A percentile compares a stretch with the other conserved stretches of the same genome.
Conservation (phyloP, 768 basidiomycete genomes). For the Cystobasidium ongulense region DNA sequence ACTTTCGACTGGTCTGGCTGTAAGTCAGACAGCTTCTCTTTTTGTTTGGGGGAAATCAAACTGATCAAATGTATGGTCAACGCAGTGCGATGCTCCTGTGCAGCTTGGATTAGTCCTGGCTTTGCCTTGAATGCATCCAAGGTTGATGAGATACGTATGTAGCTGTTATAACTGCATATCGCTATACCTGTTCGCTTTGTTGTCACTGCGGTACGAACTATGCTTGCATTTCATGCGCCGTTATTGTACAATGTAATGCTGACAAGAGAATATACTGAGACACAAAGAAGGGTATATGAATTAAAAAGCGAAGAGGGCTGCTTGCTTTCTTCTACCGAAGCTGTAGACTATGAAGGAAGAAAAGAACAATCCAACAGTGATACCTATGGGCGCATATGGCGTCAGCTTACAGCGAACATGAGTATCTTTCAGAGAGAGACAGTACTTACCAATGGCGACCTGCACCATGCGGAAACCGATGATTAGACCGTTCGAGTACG, state of each 20-base stretch:
- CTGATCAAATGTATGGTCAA: neutral
- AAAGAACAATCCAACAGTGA: constrained; percentile 39
- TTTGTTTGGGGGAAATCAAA: too few species aligned
- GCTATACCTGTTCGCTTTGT: neutral
- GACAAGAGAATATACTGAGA: neutral
- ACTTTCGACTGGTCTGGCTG: constrained; percentile 92
- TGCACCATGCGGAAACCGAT: constrained; percentile 40
- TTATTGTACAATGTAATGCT: neutral
- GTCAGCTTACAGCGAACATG: neutral
- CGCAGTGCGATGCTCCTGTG: constrained; percentile 39
- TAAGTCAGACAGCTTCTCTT: too few species aligned
- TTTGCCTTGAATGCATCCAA: constrained; percentile 36
- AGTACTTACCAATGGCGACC: constrained; percentile 35
- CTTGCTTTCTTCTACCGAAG: constrained; percentile 34
- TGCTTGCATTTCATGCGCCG: neutral
- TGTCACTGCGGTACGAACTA: neutral
- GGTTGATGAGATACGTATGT: constrained; percentile 33
- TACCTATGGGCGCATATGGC: neutral
- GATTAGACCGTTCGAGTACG: constrained; percentile 37
- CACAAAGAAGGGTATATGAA: neutral
- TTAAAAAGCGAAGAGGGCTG: constrained; percentile 28
- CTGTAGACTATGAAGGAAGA: constrained; percentile 38
- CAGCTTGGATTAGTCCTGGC: constrained; percentile 40
- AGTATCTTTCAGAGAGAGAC: neutral
- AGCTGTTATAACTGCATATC: neutral